These are phyloP conservation scores for Vachellia pachyceras DNA, from an alignment of 306 rosid species.

Conservation along the genomic window DNA sequence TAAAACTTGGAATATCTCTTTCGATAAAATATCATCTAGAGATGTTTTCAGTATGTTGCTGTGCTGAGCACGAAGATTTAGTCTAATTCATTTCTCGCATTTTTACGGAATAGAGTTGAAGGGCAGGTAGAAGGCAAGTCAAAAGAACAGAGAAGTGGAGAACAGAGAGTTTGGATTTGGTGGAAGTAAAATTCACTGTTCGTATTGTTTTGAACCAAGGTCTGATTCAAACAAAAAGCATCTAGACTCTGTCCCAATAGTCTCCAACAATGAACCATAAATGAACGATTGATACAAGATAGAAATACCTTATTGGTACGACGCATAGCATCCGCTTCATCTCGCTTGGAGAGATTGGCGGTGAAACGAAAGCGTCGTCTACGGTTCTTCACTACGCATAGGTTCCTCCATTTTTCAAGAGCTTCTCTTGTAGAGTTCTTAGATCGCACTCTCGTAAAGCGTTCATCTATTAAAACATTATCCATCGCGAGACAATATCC, in stretches of 20 bases:
- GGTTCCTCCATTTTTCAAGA: conserved; percentile 75
- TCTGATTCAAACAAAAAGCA: background rate
- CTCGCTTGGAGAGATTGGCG: conserved; percentile 76
- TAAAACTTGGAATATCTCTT: background rate
- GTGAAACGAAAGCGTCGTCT: conserved; percentile 88
- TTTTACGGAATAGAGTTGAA: background rate
- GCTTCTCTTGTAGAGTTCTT: conserved; percentile 75
- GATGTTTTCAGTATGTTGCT: background rate
- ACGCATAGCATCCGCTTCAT: conserved; percentile 87
- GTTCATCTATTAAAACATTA: conserved; percentile 54
- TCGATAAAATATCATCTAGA: background rate
- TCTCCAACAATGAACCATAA: background rate
- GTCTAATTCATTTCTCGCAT: background rate
- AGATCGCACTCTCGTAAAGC: conserved; percentile 64
- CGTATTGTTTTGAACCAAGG: no score
- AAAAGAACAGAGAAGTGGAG: background rate
- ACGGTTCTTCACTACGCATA: conserved; percentile 76
- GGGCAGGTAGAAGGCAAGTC: background rate
- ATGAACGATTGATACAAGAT: background rate
- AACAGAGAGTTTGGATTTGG: background rate
- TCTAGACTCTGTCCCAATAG: background rate
- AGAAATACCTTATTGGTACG: conserved; percentile 65
- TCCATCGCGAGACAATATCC: conserved; percentile 45
- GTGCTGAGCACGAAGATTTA: background rate
- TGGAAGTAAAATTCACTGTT: background rate